Base-by-base conservation (phyloP, 2,329 filamentous ascomycete species). In the Penicillium crustosum region DNA sequence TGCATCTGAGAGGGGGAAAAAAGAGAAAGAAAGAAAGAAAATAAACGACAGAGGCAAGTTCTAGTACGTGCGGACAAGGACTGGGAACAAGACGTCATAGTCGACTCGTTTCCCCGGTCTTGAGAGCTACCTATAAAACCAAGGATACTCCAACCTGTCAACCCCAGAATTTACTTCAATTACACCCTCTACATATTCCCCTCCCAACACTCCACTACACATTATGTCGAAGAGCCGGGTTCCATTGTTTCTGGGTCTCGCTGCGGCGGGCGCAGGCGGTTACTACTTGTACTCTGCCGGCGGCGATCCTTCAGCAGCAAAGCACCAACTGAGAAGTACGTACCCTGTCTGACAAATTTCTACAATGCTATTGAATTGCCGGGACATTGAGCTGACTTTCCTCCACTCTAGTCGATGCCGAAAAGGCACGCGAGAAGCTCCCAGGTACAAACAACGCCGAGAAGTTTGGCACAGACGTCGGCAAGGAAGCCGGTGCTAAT, bases 261-360 rank as follows among this genome's bases (percentile, higher is more conserved):
- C 81, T 59, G 86, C 85, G 64, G 88, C 83, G 33, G 85, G 84
- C 68, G 89, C 86, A 63, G 79, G 87, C 58, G 91, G 89, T 43
- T 97, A 96, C 83, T 97, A 97, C 81, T 84, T 97, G 62, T 99
- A 96, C 82, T 82, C 79, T 51, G 89, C 93, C 17, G 93, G 93
- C 61, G 93, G 93, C 57, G 84, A 86, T 74, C 83, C 91, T 51
- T 90, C 89, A 76, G 86, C 84, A 49, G 93, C 93, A n/a, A 86
- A 92, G 83, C 90, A 93, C 82, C 82, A 94, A 75, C 83, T 90
- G 66, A 90, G 96, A 81, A 85, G 93, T 96, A 79, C 45, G 86
- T 79, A 25, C 19, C 7, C 44, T 15, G 49, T 25, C n/a, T 19
- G 43, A 48, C 51, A 23, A 17, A 27, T 13, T 13, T 7, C 13